Percentiles rank a stretch among this genome's conserved stretches.
phyloP scores from a whole-genome alignment of 1,139 yeast species.

The Taiozyma sp. region DNA sequence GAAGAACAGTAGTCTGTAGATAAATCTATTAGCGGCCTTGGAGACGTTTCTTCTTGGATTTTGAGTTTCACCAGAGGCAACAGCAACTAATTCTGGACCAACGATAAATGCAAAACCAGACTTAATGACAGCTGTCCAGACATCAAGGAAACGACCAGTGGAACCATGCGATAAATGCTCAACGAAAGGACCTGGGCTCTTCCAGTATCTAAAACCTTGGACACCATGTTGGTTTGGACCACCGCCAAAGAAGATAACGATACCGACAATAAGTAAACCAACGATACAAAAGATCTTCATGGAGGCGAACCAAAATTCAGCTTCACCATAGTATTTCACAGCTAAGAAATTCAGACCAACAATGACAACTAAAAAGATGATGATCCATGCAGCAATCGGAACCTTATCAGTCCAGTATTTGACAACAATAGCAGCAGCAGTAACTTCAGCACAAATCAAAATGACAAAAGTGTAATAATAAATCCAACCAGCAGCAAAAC shows the following conservation, averaged over 20 bases:
- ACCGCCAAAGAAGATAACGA: constrained; percentile 81
- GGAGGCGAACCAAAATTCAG: constrained; percentile 76
- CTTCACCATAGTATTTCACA: constrained; percentile 69
- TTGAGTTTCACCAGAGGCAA: constrained; percentile 70
- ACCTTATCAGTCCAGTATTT: constrained; percentile 77
- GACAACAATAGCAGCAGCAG: constrained; percentile 71
- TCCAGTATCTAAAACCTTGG: constrained; percentile 67
- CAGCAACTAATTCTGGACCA: constrained; percentile 62
- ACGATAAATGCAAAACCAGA: constrained; percentile 44
- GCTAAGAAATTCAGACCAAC: constrained; percentile 62
- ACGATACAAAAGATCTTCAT: constrained; percentile 66
- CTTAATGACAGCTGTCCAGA: constrained; percentile 32
- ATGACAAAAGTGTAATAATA: constrained; percentile 73
- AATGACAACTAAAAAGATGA: constrained; percentile 58
- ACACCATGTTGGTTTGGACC: constrained; percentile 68
- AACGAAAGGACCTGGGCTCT: constrained; percentile 48
- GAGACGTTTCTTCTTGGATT: constrained; percentile 72
- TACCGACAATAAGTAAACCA: constrained; percentile 67
- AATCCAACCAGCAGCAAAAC: constrained; percentile 75
- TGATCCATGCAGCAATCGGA: constrained; percentile 57
- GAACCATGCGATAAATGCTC: constrained; percentile 51
- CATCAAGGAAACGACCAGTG: constrained; percentile 56
- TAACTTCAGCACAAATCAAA: constrained; percentile 73
- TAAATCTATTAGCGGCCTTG: constrained; percentile 64
- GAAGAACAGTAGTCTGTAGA: constrained; percentile 65